Evolutionary conservation across 768 basidiomycete species (phyloP), one percentile per base, ranked within the genome.

Genomic region (Goffeauzyma gilvescens): DNA sequence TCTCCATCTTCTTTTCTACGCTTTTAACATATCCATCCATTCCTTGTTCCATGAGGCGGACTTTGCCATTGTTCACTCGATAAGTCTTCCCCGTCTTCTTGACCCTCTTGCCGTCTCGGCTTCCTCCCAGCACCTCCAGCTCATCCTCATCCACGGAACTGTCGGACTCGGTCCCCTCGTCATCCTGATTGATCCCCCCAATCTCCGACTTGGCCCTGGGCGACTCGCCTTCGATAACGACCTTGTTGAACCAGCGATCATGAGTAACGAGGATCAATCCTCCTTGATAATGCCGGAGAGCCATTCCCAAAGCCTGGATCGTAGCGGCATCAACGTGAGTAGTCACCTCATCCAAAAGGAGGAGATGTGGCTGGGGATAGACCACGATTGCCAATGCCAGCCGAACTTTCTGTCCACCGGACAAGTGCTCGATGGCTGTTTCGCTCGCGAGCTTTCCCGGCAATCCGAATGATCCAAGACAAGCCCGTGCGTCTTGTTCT

Each of bases 311-410:
- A 0, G 72, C 73, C 45, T 68, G 60, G 24, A 78, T 72, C 2
- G 75, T 78, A 20, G 71, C 68, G 31, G 69, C 66, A 56, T 80
- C 78, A 32, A 80, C 60, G 61, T 80, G 78, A n/a, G 77, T 69
- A 10, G 78, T 76, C 4, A 76, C 72, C 55, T 80, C 78, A 45
- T 68, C 67, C 18, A 68, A 52, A 0, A 68, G 58, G 15, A 76
- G 63, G 4, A 76, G 65, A 47, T 74, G 69, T 5, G 77, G 76
- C 2, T 70, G 55, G 6, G 66, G 61, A 50, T 69, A 75, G 18
- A 76, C 66, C 15, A 78, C 61, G 41, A 71, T 57, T 1, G 72
- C 72, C 13, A 79, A 63, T 1, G 75, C 75, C 12, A 78, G 65
- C 8, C 77, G 71, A 28, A 76, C 75, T 58, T 69, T 70, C 49